Conservation (phyloP, 352 stramenopile species). For the Ophiocytium majus region DNA sequence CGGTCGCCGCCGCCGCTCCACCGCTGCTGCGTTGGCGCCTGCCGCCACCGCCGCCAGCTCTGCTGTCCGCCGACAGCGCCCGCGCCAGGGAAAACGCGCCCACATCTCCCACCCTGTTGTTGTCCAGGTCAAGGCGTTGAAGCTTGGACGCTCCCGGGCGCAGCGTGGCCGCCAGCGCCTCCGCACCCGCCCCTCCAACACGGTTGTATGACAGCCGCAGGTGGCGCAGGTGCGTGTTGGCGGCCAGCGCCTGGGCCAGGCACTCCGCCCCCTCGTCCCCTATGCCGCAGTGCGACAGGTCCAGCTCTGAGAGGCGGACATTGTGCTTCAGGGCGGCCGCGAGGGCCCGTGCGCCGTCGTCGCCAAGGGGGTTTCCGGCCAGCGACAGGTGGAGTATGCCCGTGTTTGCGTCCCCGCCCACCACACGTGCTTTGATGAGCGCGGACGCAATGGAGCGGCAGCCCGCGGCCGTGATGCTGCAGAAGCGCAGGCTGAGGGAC, state of each 20-base stretch:
- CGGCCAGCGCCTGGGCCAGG: slow-evolving; percentile 42
- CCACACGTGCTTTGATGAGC: not conserved
- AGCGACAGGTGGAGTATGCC: slow-evolving; percentile 27
- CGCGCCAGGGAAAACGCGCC: slow-evolving; percentile 33
- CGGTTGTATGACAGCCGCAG: slow-evolving; percentile 49
- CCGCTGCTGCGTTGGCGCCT: not conserved
- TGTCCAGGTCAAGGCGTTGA: slow-evolving; percentile 34
- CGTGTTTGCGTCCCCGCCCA: not conserved
- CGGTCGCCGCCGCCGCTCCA: not conserved
- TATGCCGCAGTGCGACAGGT: slow-evolving; percentile 46
- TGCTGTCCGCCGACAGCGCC: not conserved
- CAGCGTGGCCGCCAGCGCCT: slow-evolving; percentile 25
- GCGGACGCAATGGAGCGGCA: slow-evolving; percentile 34
- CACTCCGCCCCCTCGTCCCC: slow-evolving; percentile 36
- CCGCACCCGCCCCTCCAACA: slow-evolving; percentile 33
- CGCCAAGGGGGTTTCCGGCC: slow-evolving; percentile 38
- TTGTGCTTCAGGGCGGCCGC: slow-evolving; percentile 50
- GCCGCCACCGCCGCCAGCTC: not conserved
- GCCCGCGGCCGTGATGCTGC: slow-evolving; percentile 39
- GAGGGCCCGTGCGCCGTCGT: slow-evolving; percentile 39
- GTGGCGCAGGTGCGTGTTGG: slow-evolving; percentile 46
- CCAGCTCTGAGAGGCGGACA: slow-evolving; percentile 36
- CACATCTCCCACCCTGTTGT: slow-evolving; percentile 30
- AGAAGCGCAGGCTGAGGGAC: slow-evolving; percentile 51
- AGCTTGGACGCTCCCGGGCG: not conserved